A percentile compares a stretch with the other conserved stretches of the same genome.
phyloP scores from a whole-genome alignment of 345 rosid genomes.

The Cardamine chenopodiifolia region DNA sequence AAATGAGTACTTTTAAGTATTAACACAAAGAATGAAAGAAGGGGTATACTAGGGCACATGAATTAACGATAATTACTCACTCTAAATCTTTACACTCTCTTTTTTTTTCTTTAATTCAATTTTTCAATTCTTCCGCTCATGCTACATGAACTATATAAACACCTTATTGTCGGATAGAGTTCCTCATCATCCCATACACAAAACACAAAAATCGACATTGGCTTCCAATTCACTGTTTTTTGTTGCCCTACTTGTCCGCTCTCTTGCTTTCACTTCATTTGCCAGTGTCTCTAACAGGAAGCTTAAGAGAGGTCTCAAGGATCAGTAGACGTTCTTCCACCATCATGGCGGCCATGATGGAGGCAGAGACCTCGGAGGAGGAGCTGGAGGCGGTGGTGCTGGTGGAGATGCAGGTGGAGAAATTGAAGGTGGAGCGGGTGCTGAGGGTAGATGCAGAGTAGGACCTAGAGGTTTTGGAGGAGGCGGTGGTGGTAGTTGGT shows the following conservation, averaged over 20 bases:
- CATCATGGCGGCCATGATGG: constrained; percentile 36
- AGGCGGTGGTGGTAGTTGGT: constrained; percentile 34
- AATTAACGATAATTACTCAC: constrained; percentile 32
- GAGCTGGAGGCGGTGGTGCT: constrained; percentile 44
- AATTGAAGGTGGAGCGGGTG: constrained; percentile 46
- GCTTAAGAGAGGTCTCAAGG: constrained; percentile 39
- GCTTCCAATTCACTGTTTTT: constrained; percentile 42
- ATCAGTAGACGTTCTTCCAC: constrained; percentile 41
- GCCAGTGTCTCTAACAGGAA: constrained; percentile 41
- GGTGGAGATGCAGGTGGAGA: constrained; percentile 57
- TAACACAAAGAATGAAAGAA: constrained; percentile 25
- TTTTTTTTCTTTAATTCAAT: not conserved
- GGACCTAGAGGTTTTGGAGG: constrained; percentile 45
- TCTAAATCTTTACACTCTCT: constrained; percentile 2
- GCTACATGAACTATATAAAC: constrained; percentile 36
- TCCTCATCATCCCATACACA: constrained; percentile 36
- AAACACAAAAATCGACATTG: constrained; percentile 36
- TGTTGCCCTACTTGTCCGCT: constrained; percentile 43
- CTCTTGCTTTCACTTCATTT: constrained; percentile 41
- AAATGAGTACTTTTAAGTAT: constrained; percentile 22
- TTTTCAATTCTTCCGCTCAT: constrained; percentile 6
- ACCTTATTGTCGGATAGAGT: constrained; percentile 23
- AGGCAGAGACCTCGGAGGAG: constrained; percentile 48
- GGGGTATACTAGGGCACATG: constrained; percentile 43
- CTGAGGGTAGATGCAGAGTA: constrained; percentile 48